Conservation (phyloP, 176 grass and related monocot genomes). For the Triticum monococcum region DNA sequence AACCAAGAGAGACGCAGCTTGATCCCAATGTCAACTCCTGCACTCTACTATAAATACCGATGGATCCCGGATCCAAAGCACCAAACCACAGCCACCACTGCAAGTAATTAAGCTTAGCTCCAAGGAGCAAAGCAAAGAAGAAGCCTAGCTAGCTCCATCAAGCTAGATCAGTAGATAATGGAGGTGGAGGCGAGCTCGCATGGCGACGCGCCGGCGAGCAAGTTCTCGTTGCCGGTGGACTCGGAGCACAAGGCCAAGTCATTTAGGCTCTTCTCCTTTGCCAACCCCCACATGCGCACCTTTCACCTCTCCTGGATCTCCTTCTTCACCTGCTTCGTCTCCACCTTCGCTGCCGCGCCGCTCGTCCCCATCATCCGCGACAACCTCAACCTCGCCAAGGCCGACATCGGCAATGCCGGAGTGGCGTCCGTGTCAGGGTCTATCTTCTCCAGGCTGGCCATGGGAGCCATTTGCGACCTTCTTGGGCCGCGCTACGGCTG, state of each 20-base stretch:
- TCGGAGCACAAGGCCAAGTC: slow-evolving; percentile 83
- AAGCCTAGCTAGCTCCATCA: background rate
- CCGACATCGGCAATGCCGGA: slow-evolving; percentile 4
- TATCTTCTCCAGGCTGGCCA: slow-evolving; percentile 81
- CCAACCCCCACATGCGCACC: slow-evolving; percentile 50
- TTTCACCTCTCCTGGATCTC: too few relatives aligned
- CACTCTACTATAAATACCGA: background rate
- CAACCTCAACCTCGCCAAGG: too few relatives aligned
- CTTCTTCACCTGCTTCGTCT: too few relatives aligned
- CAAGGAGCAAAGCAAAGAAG: background rate
- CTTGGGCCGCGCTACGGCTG: slow-evolving; percentile 76
- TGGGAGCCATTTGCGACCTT: slow-evolving; percentile 76
- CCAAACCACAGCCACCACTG: background rate
- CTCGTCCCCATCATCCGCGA: too few relatives aligned
- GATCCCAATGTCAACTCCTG: background rate
- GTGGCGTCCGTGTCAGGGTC: slow-evolving; percentile 79
- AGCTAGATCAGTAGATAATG: background rate
- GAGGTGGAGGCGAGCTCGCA: background rate
- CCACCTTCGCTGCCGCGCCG: too few relatives aligned
- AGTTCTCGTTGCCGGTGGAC: slow-evolving; percentile 71
- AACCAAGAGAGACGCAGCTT: background rate
- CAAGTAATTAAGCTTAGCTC: background rate
- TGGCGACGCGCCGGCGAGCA: background rate
- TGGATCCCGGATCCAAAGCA: background rate
- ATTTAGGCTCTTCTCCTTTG: slow-evolving; percentile 55